Conservation (phyloP, 306 rosid species). For the Begonia loranthoides region DNA sequence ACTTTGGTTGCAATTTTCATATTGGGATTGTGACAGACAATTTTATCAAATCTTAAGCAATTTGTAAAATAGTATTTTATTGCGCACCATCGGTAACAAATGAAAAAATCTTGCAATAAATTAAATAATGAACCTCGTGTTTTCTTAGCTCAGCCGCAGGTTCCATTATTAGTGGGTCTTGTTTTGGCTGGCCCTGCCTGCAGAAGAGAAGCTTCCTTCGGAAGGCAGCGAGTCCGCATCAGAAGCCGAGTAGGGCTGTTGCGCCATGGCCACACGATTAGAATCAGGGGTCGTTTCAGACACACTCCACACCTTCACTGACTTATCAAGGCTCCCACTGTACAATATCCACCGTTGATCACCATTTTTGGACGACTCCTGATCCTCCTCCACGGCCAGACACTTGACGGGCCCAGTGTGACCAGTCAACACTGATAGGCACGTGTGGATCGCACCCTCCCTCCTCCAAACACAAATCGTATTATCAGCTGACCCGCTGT, state of each 20-base stretch:
- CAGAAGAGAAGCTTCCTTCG: constrained; percentile 20
- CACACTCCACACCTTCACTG: constrained; percentile 86
- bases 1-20: too few relatives aligned
- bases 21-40: too few relatives aligned
- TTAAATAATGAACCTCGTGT: too few relatives aligned
- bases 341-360: constrained; percentile 53
- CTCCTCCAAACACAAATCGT: constrained; percentile 74
- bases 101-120: too few relatives aligned
- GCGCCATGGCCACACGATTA: constrained; percentile 1
- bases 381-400: constrained; percentile 53
- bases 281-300: constrained; percentile 25
- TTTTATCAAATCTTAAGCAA: too few relatives aligned
- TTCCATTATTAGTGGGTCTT: background rate
- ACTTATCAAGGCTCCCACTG: constrained; percentile 89
- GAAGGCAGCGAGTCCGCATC: constrained; percentile 30
- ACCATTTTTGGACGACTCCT: constrained; percentile 3
- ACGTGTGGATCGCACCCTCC: constrained; percentile 55
- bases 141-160: too few relatives aligned
- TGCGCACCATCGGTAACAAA: too few relatives aligned
- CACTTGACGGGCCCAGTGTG: constrained; percentile 87
- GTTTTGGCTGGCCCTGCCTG: background rate
- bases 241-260: background rate
- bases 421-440: constrained; percentile 59
- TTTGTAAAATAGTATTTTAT: too few relatives aligned
- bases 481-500: constrained; percentile 82